A percentile compares a stretch with the other conserved stretches of the same genome.
Conservation (phyloP, 768 basidiomycete genomes). For the Auriculariales sp. region DNA sequence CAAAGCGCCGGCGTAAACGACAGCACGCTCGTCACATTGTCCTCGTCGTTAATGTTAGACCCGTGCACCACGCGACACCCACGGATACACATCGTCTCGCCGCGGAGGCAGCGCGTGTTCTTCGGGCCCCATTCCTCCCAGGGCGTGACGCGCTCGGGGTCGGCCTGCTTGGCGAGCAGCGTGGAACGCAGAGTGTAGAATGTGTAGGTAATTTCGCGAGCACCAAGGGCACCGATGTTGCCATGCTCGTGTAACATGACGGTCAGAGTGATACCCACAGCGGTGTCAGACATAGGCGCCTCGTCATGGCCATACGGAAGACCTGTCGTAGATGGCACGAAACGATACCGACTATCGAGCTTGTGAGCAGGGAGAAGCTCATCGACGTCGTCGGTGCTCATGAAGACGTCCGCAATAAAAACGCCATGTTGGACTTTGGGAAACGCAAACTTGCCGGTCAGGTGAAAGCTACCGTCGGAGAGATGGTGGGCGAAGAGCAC, state of each 20-base stretch:
- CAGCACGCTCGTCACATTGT: not conserved
- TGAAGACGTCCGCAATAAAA: not conserved
- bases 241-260: not conserved
- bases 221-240: not conserved
- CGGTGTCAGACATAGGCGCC: not conserved
- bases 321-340: too few relatives aligned
- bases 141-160: conserved; percentile 10
- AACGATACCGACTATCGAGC: not conserved
- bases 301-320: too few relatives aligned
- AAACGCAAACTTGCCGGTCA: not conserved
- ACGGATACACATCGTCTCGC: not conserved
- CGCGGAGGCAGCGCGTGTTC: conserved; percentile 27
- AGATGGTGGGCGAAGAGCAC: not conserved
- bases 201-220: not conserved
- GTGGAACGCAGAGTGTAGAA: not conserved
- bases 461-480: not conserved
- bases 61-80: not conserved
- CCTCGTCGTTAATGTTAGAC: not conserved
- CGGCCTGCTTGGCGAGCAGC: not conserved
- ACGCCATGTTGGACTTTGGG: not conserved
- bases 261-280: not conserved
- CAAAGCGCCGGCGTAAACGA: not conserved
- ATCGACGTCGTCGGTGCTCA: not conserved
- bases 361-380: not conserved
- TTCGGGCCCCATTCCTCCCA: conserved; percentile 42